These are phyloP conservation scores for Liriodendron chinense DNA, from an alignment of 164 flowering plant genomes.

Conservation along the genomic window DNA sequence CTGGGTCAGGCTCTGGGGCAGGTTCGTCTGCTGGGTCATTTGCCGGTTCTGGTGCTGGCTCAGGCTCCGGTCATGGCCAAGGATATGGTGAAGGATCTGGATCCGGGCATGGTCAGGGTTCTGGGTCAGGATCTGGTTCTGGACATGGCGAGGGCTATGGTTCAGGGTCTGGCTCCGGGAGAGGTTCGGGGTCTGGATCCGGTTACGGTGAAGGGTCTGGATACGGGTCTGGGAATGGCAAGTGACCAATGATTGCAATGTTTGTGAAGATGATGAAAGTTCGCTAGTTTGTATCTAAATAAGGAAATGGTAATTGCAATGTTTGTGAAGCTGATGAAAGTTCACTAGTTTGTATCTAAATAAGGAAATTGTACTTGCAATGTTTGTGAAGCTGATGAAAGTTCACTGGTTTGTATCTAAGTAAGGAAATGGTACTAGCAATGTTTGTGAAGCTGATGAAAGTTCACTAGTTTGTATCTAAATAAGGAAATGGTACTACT, in stretches of 20 bases:
- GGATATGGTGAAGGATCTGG: neutral
- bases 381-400: neutral
- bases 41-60: conserved; percentile 8
- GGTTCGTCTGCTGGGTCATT: conserved; percentile 10
- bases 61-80: neutral
- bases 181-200: conserved; percentile 19
- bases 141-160: conserved; percentile 5
- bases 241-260: conserved; percentile 9
- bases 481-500: neutral
- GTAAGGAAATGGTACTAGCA: neutral
- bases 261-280: neutral
- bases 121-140: neutral
- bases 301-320: neutral
- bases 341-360: no score
- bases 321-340: no score
- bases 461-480: conserved; percentile 4
- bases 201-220: conserved; percentile 32
- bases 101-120: conserved; percentile 3
- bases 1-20: conserved; percentile 16
- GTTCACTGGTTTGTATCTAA: conserved; percentile 3
- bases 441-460: no score
- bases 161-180: conserved; percentile 7
- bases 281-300: conserved; percentile 6
- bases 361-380: no score
- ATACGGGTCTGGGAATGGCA: conserved; percentile 25